Conservation (phyloP, 2,329 filamentous ascomycete species). For the Grosmannia huntii region DNA sequence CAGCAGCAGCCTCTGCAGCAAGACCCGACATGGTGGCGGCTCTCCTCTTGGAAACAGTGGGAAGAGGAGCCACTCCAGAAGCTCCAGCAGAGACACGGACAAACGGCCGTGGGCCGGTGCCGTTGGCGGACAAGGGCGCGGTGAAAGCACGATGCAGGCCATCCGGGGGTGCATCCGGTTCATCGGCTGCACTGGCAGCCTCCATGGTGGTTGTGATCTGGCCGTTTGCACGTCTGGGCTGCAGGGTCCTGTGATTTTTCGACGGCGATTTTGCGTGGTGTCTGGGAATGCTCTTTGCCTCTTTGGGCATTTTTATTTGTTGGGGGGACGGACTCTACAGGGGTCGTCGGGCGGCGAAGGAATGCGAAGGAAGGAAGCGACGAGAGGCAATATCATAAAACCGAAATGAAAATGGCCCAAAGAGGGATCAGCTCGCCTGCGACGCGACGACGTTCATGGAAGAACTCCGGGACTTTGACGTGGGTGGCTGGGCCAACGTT, state of each 20-base stretch:
- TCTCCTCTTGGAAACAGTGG: background rate
- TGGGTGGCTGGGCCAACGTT: background rate
- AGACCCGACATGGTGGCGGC: constrained; percentile 2
- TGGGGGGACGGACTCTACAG: background rate
- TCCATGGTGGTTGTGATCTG: background rate
- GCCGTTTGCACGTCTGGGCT: background rate
- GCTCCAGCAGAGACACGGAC: background rate
- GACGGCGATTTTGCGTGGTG: background rate
- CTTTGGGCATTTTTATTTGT: background rate
- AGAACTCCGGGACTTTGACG: background rate
- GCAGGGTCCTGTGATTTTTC: background rate
- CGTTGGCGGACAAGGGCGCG: background rate
- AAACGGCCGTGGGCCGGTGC: background rate
- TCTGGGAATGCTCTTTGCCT: background rate
- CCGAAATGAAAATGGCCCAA: background rate
- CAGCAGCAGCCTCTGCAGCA: constrained; percentile 9
- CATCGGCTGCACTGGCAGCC: background rate
- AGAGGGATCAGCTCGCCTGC: background rate
- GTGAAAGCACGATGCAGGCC: background rate
- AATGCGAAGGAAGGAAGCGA: background rate
- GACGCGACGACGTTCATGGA: background rate
- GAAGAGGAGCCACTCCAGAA: background rate
- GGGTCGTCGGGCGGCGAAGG: background rate
- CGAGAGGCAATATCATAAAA: background rate
- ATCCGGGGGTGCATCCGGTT: background rate